Evolutionary conservation across 495 filamentous ascomycete species (phyloP).

Genomic region (Penicillium chermesinum): DNA sequence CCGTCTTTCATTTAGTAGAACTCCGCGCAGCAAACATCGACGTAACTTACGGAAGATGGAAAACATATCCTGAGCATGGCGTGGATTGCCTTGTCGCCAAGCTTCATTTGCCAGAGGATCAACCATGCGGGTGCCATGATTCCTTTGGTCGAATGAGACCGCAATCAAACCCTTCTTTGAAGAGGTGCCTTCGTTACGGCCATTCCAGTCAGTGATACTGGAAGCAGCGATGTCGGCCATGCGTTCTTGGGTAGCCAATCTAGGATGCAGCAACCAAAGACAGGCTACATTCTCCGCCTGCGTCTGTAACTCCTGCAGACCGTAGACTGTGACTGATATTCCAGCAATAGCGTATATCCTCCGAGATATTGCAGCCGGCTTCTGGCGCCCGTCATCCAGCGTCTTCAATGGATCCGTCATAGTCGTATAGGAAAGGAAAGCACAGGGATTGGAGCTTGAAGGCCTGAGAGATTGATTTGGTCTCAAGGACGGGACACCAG

Average conservation of each 20-base stretch:
- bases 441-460: neutral
- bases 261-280: constrained; percentile 84
- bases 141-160: constrained; percentile 81
- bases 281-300: constrained; percentile 53
- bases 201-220: constrained; percentile 57
- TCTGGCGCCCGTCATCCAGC: constrained; percentile 18
- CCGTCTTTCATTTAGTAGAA: neutral
- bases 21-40: neutral
- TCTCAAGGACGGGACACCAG: too few species aligned
- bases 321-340: constrained; percentile 70
- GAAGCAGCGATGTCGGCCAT: constrained; percentile 60
- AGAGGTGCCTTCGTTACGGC: constrained; percentile 18
- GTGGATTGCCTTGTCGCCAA: constrained; percentile 75
- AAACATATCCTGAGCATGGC: constrained; percentile 89
- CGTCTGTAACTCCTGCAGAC: constrained; percentile 63
- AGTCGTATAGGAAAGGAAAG: neutral
- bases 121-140: constrained; percentile 74
- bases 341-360: constrained; percentile 65
- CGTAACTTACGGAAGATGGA: constrained; percentile 49
- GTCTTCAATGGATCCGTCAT: constrained; percentile 39
- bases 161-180: constrained; percentile 58
- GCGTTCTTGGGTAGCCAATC: constrained; percentile 58
- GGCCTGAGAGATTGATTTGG: constrained; percentile 7
- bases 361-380: constrained; percentile 49
- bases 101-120: constrained; percentile 56